phyloP scores from a whole-genome alignment of 2,329 filamentous ascomycete species.

The Xylariaceae sp. region DNA sequence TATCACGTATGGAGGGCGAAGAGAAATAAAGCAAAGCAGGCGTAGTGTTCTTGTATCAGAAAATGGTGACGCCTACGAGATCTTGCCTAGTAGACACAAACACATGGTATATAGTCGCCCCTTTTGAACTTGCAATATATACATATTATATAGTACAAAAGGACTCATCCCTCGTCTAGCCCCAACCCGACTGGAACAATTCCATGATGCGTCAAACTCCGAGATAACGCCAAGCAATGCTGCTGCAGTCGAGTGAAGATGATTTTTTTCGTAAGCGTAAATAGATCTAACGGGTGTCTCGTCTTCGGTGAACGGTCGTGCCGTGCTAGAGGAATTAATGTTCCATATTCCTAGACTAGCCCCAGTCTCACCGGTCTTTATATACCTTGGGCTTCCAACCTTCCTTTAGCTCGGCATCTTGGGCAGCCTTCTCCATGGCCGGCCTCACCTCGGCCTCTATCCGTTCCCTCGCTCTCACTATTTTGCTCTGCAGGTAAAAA shows the following conservation, averaged over 20 bases:
- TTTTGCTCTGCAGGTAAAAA: conserved; percentile 98
- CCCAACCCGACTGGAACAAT: conserved; percentile 8
- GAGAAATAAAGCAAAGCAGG: not conserved
- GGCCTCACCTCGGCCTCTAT: conserved; percentile 85
- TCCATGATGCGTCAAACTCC: conserved; percentile 22
- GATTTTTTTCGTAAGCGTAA: conserved; percentile 37
- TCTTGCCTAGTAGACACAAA: not conserved
- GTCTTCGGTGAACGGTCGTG: conserved; percentile 11
- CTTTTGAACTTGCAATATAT: conserved; percentile 25
- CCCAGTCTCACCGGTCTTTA: conserved; percentile 68
- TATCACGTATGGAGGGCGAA: not conserved
- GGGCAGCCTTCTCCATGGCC: conserved; percentile 68
- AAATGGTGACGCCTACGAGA: not conserved
- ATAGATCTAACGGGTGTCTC: conserved; percentile 6
- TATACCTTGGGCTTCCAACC: conserved; percentile 96
- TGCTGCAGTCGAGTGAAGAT: conserved; percentile 59
- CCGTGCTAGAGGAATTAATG: conserved; percentile 2
- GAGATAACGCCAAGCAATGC: conserved; percentile 55
- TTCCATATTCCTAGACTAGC: not conserved
- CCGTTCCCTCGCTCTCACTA: conserved; percentile 85
- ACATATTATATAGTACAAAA: conserved; percentile 33
- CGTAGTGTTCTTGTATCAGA: not conserved
- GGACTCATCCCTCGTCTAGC: conserved; percentile 11
- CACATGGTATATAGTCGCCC: not conserved
- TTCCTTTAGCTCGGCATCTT: conserved; percentile 77